A percentile compares a stretch with the other conserved stretches of the same genome.
These are phyloP conservation scores for Rutstroemia sp. DNA, from an alignment of 2,329 filamentous ascomycete species.

Conservation along the genomic window DNA sequence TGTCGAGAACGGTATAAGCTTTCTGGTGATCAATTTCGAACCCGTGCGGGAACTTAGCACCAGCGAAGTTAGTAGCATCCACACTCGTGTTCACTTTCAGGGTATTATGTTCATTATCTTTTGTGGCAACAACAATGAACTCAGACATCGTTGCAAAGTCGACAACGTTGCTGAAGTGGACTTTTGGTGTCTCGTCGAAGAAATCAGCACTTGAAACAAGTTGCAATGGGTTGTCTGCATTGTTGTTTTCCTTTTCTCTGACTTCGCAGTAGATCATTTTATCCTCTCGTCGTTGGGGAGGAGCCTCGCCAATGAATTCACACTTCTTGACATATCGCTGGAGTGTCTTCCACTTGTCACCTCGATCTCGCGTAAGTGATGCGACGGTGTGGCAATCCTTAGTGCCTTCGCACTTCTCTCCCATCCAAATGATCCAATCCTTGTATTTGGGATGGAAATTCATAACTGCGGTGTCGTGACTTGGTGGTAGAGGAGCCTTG, in stretches of 20 bases:
- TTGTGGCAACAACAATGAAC: slow-evolving; percentile 83
- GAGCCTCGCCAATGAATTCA: slow-evolving; percentile 69
- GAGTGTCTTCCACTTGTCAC: slow-evolving; percentile 70
- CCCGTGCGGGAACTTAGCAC: slow-evolving; percentile 78
- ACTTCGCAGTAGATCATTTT: slow-evolving; percentile 51
- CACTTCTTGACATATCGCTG: slow-evolving; percentile 71
- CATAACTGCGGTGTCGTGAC: slow-evolving; percentile 38
- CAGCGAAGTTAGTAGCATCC: slow-evolving; percentile 74
- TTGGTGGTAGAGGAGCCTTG: slow-evolving; percentile 52
- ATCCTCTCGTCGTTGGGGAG: slow-evolving; percentile 43
- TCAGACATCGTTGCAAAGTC: slow-evolving; percentile 94
- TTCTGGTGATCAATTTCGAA: slow-evolving; percentile 72
- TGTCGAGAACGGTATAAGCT: slow-evolving; percentile 89
- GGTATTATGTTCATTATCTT: slow-evolving; percentile 54
- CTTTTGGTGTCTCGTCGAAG: slow-evolving; percentile 56
- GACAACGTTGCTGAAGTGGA: slow-evolving; percentile 63
- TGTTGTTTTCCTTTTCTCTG: slow-evolving; percentile 55
- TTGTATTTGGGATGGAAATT: slow-evolving; percentile 78
- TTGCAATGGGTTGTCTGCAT: slow-evolving; percentile 54
- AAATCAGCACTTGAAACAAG: slow-evolving; percentile 74
- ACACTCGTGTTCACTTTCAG: slow-evolving; percentile 76
- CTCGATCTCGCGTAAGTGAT: slow-evolving; percentile 71
- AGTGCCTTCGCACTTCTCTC: slow-evolving; percentile 55
- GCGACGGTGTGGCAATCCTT: slow-evolving; percentile 63
- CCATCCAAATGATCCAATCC: slow-evolving; percentile 91